Evolutionary conservation across 148 eudicot genomes (phyloP), one percentile per base, ranked within the genome.

Genomic region (Spergularia bocconei): DNA sequence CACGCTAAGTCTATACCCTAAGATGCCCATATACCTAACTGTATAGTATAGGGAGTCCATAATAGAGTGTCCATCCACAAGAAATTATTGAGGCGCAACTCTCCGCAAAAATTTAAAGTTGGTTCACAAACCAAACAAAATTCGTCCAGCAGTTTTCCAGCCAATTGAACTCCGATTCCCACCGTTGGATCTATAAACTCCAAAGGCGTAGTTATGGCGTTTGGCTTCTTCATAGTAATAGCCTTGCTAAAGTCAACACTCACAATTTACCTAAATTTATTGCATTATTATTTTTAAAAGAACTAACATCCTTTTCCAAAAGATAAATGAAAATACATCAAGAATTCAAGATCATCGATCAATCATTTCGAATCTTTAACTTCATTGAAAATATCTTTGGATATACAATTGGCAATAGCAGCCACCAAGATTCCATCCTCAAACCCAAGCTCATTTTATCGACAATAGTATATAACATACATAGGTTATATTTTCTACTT

Each of bases 181-280:
- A 72, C 44, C 12, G 48, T 51, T 63, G 56, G 39, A 14, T 71
- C 71, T 21, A 66, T 55, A 75, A 55, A 57, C 13, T 67, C 71
- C 72, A 75, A 75, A 41, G 1, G 6, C 44, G 56, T 75, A 75
- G 78, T 75, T 75, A 70, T 65, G 36, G 71, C 29, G 21, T 74
- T 67, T 75, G 64, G 72, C 71, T 19, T n/a, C 13, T 75, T 75
- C 64, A 41, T 55, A 56, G 15, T 54, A 47, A 47, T 15, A 14
- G 44, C 67, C 0, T 36, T n/a, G 2, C 57, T n/a, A 16, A 14
- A 73, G 69, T 73, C 76, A 73, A 73, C 76, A 73, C 47, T 51
- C 53, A 41, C 19, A 72, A 23, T 59, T 39, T 47, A 61, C 57
- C 29, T 13, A 73, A 19, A 29, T 25, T 8, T 70, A 1, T 25